Base-by-base conservation (phyloP, 441 rosid genomes). In the Erysimum cheiri region DNA sequence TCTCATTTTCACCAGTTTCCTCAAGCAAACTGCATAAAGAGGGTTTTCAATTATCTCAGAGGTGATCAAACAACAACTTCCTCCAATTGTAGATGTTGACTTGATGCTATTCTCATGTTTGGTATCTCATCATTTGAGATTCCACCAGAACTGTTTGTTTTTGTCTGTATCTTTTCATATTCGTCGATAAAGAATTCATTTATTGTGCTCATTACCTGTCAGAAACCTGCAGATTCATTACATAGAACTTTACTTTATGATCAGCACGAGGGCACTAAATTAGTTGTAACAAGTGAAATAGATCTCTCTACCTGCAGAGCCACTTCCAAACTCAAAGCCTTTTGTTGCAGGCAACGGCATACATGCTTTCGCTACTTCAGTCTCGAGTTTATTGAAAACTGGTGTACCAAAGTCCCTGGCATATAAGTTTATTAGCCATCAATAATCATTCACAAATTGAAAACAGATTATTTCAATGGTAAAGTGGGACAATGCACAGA, bases 381-480 rank as follows among this genome's bases (percentile, higher is more conserved):
- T 19, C 5, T 46, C 1, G 50, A 46, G 36, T 32, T 35, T 35
- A 35, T 35, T 7, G 37, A 35, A 35, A 35, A 35, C 3, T 0
- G 43, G 43, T 39, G 54, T 48, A 22, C 53, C 53, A 19, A 48
- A 19, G n/a, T 24, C 31, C 26, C 29, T 48, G 29, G n/a, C 53
- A 48, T 13, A 52, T 52, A 28, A 28, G 11, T 29, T 52, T 28
- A 2, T 4, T 4, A 22, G 32, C 13, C 6, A 26, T 50, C 15
- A 29, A 7, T n/a, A 53, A 47, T 28, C 19, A 28, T 26, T 26
- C 15, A 24, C 6, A 3, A 31, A 53, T 0, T 29, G 4, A 29
- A 53, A 29, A 29, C 36, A 53, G 58, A 13, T 29, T 9, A 48
- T 29, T 29, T 14, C 58, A 53, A 29, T n/a, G 37, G 36, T 53